Percentiles rank a stretch among this genome's conserved stretches.
Conservation (phyloP, 768 basidiomycete species). For the Botryobasidium botryosum region DNA sequence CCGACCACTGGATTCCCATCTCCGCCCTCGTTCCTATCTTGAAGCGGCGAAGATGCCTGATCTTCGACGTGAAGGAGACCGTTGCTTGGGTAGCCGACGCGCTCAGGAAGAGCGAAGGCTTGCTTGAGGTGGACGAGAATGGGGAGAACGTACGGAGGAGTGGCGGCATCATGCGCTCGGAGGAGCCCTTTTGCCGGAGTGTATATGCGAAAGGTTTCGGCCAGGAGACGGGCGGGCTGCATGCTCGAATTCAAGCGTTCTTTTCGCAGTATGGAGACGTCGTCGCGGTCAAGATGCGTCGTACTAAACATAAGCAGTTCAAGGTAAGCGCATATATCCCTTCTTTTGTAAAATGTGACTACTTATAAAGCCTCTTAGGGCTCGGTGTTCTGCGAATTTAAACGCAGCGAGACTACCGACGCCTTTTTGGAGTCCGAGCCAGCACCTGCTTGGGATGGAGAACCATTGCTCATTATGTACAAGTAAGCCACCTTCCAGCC, state of each 20-base stretch:
- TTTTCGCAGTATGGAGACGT: constrained; percentile 62
- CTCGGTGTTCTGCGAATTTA: constrained; percentile 87
- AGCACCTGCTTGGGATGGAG: constrained; percentile 63
- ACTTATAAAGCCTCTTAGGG: no score
- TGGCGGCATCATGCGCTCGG: constrained; percentile 57
- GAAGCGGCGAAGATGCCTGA: constrained; percentile 54
- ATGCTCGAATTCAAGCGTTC: constrained; percentile 59
- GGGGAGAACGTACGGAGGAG: constrained; percentile 59
- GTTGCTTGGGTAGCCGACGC: constrained; percentile 51
- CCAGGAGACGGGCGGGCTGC: constrained; percentile 40
- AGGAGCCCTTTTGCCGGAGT: constrained; percentile 65
- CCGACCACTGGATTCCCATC: constrained; percentile 83
- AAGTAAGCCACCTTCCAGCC: constrained; percentile 36
- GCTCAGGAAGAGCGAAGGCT: constrained; percentile 30
- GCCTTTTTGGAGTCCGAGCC: constrained; percentile 73
- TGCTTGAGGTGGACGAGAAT: constrained; percentile 62
- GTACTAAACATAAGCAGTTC: constrained; percentile 72
- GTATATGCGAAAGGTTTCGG: constrained; percentile 63
- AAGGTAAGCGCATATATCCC: constrained; percentile 37
- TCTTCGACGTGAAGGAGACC: no score
- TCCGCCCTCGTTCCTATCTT: constrained; percentile 83
- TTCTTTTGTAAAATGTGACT: no score
- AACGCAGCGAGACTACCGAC: constrained; percentile 46
- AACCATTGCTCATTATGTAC: constrained; percentile 67
- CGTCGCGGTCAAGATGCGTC: constrained; percentile 75